Conservation (phyloP, 148 eudicot genomes). For the Hydrangea macrophylla region DNA sequence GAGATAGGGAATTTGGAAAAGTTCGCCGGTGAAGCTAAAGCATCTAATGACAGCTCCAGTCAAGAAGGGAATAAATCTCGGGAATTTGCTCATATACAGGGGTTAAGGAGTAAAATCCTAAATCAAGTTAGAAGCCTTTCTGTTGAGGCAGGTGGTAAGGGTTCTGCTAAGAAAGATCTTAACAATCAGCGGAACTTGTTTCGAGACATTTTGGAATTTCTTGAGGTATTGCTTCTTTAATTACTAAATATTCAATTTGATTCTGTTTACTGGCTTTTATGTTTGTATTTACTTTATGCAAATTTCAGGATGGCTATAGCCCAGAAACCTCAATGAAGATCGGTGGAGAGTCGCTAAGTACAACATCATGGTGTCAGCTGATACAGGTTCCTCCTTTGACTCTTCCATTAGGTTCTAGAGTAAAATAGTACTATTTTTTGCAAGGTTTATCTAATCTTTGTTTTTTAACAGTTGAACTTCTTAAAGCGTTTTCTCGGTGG, state of each 20-base stretch:
- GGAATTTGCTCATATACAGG: slow-evolving; percentile 43
- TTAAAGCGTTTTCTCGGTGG: slow-evolving; percentile 77
- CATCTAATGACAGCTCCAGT: slow-evolving; percentile 26
- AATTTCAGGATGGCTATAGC: slow-evolving; percentile 56
- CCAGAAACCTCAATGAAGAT: slow-evolving; percentile 73
- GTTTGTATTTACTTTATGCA: not conserved
- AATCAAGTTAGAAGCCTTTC: slow-evolving; percentile 72
- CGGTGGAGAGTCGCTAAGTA: slow-evolving; percentile 57
- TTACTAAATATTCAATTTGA: not conserved
- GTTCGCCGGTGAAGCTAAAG: slow-evolving; percentile 41
- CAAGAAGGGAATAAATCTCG: slow-evolving; percentile 2
- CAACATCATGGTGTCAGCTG: slow-evolving; percentile 69
- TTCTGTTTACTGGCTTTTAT: too few relatives aligned
- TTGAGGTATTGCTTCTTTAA: slow-evolving; percentile 51
- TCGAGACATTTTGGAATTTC: slow-evolving; percentile 61
- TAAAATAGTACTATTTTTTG: not conserved
- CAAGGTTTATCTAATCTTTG: not conserved
- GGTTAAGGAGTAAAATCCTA: slow-evolving; percentile 57
- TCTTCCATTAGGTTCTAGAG: not conserved
- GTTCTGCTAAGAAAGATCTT: slow-evolving; percentile 74
- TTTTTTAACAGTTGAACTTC: slow-evolving; percentile 58
- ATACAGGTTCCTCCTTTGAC: slow-evolving; percentile 53
- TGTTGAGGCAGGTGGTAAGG: slow-evolving; percentile 74
- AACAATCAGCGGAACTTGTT: slow-evolving; percentile 62
- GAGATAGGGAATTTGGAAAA: slow-evolving; percentile 72